Evolutionary conservation across 495 filamentous ascomycete species (phyloP).

Genomic region (Neurospora sp.): DNA sequence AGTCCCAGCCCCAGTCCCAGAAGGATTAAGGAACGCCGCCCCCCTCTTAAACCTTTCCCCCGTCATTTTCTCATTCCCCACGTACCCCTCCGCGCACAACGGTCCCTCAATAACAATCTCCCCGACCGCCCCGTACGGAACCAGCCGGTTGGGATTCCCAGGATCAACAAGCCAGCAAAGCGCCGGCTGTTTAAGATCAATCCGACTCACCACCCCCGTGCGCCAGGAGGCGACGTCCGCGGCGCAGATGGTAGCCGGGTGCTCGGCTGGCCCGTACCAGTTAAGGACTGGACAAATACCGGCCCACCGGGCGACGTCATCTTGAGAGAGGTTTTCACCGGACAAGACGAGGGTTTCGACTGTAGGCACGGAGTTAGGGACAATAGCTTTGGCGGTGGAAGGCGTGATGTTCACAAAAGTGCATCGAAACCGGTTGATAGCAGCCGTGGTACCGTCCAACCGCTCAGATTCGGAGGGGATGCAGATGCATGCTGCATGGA

Average conservation of each 20-base stretch:
- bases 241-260: conserved; percentile 12
- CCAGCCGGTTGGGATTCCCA: neutral
- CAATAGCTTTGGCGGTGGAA: conserved; percentile 11
- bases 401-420: conserved; percentile 17
- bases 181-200: too few relatives aligned
- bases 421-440: conserved; percentile 9
- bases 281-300: conserved; percentile 14
- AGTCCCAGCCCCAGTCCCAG: too few relatives aligned
- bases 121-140: neutral
- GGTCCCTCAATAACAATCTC: conserved; percentile 10
- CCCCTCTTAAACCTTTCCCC: neutral
- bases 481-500: conserved; percentile 22
- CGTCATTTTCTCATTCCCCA: too few relatives aligned
- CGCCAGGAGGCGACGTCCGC: too few relatives aligned
- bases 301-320: conserved; percentile 9
- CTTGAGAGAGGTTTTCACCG: conserved; percentile 16
- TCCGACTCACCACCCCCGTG: too few relatives aligned
- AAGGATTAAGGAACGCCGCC: neutral
- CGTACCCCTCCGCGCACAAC: too few relatives aligned
- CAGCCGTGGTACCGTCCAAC: conserved; percentile 4
- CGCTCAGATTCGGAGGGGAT: conserved; percentile 20
- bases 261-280: conserved; percentile 19
- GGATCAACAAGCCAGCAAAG: conserved; percentile 2
- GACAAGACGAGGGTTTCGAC: conserved; percentile 16
- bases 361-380: conserved; percentile 18